Base-by-base conservation (phyloP, 2,329 filamentous ascomycete species). In the Aspergillus latus region DNA sequence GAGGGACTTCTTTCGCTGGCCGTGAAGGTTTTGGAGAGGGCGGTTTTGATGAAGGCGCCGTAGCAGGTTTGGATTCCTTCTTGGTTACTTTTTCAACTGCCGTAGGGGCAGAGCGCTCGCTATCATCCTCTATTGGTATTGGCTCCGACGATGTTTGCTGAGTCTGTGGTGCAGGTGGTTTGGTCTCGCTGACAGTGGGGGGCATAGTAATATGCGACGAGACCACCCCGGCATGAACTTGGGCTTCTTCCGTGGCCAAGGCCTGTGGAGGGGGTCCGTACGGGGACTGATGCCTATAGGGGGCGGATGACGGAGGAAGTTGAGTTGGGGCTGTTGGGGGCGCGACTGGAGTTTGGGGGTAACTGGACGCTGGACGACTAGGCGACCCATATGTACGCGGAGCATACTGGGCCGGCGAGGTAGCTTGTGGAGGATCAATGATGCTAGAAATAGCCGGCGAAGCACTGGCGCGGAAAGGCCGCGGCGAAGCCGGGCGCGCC, bases 381-480 rank as follows among this genome's bases (percentile, higher is more conserved):
- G 70, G 68, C 5, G 70, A 68, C 6, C 65, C 59, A 50, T 69
- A 69, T 8, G 64, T 59, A 3, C 66, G 65, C 13, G 60, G 56
- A 29, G 66, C 60, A 54, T 71, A 70, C 15, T 68, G 49, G 2
- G 64, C 60, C 36, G 71, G 70, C 3, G 67, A 54, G 46, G 49
- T 69, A 68, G 70, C 68, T 32, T 71, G 64, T 59, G 64, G 72
- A 68, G 88, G 88, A 64, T 96, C 91, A 49, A 97, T 90, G 56
- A 97, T 82, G 74, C 90, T 96, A 5, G 91, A 88, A 64, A 97
- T 96, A 2, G 93, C 93, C 1, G 93, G 92, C 4, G 93, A 97
- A 39, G 89, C 89, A 69, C 89, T 93, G n/a, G 90, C 88, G 53
- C 88, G 85, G 73, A 88, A 76, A 16, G 67, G 64, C 68, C 73